Evolutionary conservation across 2,329 filamentous ascomycete genomes (phyloP).

Genomic region (Raffaelea arxii): DNA sequence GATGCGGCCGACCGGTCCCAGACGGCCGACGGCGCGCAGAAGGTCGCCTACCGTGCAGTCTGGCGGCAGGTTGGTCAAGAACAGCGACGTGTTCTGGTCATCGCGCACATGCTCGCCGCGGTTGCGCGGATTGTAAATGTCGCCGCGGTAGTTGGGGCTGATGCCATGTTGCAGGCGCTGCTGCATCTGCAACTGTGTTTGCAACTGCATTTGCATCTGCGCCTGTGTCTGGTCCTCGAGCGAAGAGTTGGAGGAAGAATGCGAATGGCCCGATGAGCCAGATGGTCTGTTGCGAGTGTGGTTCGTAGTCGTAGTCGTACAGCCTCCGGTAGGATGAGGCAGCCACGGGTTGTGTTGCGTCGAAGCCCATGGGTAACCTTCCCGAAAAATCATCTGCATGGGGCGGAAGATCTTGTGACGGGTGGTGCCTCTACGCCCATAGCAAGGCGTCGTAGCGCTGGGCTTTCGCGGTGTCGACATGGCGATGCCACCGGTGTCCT

Average conservation of each 20-base stretch:
- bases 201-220: no score
- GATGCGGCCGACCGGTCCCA: slow-evolving; percentile 11
- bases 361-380: slow-evolving; percentile 2
- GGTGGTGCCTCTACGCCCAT: no score
- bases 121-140: slow-evolving; percentile 11
- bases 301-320: no score
- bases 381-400: slow-evolving; percentile 12
- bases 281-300: no score
- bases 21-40: slow-evolving; percentile 6
- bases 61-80: slow-evolving; percentile 11
- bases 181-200: no score
- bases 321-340: no score
- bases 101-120: slow-evolving; percentile 11
- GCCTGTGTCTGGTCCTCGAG: slow-evolving; percentile 8
- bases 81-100: slow-evolving; percentile 10
- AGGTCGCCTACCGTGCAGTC: slow-evolving; percentile 6
- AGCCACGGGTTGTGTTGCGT: not conserved
- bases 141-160: slow-evolving; percentile 12
- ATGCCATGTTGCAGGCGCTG: slow-evolving; percentile 10
- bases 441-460: no score
- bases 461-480: no score
- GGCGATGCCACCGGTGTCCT: no score
- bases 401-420: slow-evolving; percentile 8
- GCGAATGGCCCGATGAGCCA: no score
- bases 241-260: no score